Conservation (phyloP, 345 rosid genomes). For the Mercurialis annua region DNA sequence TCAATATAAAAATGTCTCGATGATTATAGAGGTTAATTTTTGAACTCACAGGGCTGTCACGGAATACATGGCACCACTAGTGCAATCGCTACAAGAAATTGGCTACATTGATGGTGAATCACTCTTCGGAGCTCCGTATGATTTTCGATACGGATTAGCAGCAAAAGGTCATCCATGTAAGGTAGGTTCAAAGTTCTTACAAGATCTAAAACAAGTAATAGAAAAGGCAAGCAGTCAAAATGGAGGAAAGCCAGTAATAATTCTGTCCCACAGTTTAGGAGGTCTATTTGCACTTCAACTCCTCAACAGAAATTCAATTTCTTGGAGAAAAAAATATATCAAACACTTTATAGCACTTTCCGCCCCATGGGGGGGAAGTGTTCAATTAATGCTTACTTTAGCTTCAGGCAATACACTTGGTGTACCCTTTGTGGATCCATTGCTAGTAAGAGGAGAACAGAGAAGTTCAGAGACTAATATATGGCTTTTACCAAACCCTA, state of each 20-base stretch:
- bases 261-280: constrained; percentile 83
- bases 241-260: constrained; percentile 64
- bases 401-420: constrained; percentile 70
- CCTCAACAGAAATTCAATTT: constrained; percentile 50
- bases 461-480: constrained; percentile 77
- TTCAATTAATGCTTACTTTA: constrained; percentile 57
- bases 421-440: constrained; percentile 76
- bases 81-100: constrained; percentile 46
- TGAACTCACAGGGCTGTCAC: constrained; percentile 39
- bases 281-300: constrained; percentile 68
- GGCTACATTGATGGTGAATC: constrained; percentile 63
- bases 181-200: constrained; percentile 60
- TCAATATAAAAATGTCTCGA: too few species aligned
- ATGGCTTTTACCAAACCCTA: constrained; percentile 76
- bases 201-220: constrained; percentile 54
- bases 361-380: constrained; percentile 79
- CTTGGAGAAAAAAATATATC: constrained; percentile 63
- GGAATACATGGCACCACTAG: constrained; percentile 66
- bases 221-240: constrained; percentile 57
- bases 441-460: constrained; percentile 64
- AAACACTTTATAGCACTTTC: constrained; percentile 77
- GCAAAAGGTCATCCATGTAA: constrained; percentile 58
- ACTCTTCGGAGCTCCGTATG: constrained; percentile 84
- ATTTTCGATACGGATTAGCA: constrained; percentile 79
- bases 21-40: not conserved